Evolutionary conservation across 495 filamentous ascomycete genomes (phyloP).

Genomic region (Durotheca rogersii): DNA sequence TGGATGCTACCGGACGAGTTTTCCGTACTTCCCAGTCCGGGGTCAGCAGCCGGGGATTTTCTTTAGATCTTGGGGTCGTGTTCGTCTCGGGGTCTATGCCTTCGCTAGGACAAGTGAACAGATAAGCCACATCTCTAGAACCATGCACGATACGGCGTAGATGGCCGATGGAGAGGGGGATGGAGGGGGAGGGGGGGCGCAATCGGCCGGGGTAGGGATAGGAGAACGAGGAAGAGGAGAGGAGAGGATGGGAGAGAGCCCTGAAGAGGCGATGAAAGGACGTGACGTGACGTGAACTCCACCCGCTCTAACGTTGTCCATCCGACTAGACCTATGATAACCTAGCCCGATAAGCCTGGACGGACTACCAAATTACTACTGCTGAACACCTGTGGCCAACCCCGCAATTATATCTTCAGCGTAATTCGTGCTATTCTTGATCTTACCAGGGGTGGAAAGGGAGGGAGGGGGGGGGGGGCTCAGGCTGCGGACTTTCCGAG

Average conservation of each 20-base stretch:
- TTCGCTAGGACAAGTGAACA: conserved; percentile 27
- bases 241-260: conserved; percentile 10
- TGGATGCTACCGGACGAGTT: conserved; percentile 15
- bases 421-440: conserved; percentile 24
- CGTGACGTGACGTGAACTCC: conserved; percentile 15
- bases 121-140: conserved; percentile 17
- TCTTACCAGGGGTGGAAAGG: conserved; percentile 17
- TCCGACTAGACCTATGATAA: conserved; percentile 17
- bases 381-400: too few species aligned
- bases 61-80: conserved; percentile 24
- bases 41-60: conserved; percentile 15
- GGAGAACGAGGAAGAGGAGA: conserved; percentile 3
- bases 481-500: conserved; percentile 13
- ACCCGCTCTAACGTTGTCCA: conserved; percentile 17
- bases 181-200: too few species aligned
- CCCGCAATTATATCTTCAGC: conserved; percentile 23
- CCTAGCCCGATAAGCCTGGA: conserved; percentile 14
- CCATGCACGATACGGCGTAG: conserved; percentile 12
- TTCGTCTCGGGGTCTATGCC: conserved; percentile 17
- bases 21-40: conserved; percentile 13
- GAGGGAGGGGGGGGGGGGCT: too few species aligned
- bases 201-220: conserved; percentile 5
- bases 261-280: conserved; percentile 4
- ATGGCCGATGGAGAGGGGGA: conserved; percentile 10
- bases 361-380: conserved; percentile 20